Conservation (phyloP, 768 basidiomycete genomes). For the Sutorius australiensis region DNA sequence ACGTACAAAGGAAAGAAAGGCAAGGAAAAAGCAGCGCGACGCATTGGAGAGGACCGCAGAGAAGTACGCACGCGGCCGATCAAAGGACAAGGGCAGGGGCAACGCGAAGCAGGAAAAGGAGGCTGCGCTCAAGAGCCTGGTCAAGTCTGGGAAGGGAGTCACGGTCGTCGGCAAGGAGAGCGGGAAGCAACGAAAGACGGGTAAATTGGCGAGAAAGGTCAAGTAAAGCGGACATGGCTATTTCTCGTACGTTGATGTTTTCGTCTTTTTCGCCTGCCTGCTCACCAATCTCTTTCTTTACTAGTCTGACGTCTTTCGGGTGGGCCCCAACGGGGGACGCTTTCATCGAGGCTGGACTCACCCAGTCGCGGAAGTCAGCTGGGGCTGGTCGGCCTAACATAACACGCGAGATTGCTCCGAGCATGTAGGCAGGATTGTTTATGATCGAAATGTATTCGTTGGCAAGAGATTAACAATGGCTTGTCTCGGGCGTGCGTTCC, state of each 20-base stretch:
- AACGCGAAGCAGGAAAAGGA: conserved; percentile 79
- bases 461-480: not conserved
- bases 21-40: conserved; percentile 64
- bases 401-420: not conserved
- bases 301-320: not conserved
- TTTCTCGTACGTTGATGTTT: conserved; percentile 1
- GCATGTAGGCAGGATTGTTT: not conserved
- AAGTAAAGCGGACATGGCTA: conserved; percentile 14
- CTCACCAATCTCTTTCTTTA: not conserved
- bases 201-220: conserved; percentile 14
- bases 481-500: not conserved
- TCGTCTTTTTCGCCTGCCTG: not conserved
- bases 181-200: conserved; percentile 32
- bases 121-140: conserved; percentile 72
- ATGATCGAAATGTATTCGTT: not conserved
- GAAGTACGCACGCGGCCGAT: conserved; percentile 49
- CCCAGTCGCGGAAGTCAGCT: not conserved
- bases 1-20: conserved; percentile 66
- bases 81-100: conserved; percentile 24
- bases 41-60: conserved; percentile 60
- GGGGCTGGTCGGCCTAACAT: not conserved
- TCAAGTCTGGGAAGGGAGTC: conserved; percentile 82
- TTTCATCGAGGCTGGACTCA: not conserved
- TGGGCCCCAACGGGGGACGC: not conserved
- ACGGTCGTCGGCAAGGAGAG: conserved; percentile 78